phyloP scores from a whole-genome alignment of 1,139 yeast genomes.

The Kluyveromyces sp. region DNA sequence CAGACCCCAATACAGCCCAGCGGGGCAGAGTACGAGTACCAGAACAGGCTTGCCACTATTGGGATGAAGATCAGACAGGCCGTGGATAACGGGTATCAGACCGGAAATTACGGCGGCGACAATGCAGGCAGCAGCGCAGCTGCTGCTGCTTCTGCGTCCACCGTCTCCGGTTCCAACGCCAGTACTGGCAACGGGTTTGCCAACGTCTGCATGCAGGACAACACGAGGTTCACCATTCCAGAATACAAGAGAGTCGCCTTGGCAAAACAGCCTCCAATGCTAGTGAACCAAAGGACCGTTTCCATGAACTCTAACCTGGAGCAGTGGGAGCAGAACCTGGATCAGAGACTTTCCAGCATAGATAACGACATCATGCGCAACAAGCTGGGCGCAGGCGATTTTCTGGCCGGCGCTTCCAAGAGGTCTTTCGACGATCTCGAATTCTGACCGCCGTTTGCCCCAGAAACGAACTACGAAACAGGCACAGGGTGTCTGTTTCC shows the following conservation, averaged over 20 bases:
- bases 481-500: background rate
- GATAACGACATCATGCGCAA: conserved; percentile 26
- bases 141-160: conserved; percentile 1
- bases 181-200: conserved; percentile 7
- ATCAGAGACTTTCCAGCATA: conserved; percentile 37
- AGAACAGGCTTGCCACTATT: conserved; percentile 41
- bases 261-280: conserved; percentile 24
- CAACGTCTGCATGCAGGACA: conserved; percentile 21
- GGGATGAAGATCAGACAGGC: conserved; percentile 71
- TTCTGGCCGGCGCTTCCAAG: conserved; percentile 9
- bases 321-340: conserved; percentile 44
- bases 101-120: conserved; percentile 13
- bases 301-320: conserved; percentile 33
- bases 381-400: conserved; percentile 24
- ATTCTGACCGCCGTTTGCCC: too few species aligned
- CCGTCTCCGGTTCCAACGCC: background rate
- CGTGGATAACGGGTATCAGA: conserved; percentile 53
- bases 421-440: conserved; percentile 16
- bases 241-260: conserved; percentile 44
- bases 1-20: conserved; percentile 18
- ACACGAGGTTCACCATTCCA: conserved; percentile 21
- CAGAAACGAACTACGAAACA: too few species aligned
- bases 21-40: conserved; percentile 21
- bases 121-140: conserved; percentile 8
- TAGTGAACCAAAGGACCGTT: conserved; percentile 26